These are phyloP conservation scores for Vanrija humicola DNA, from an alignment of 1,284 basidiomycete species.

Conservation along the genomic window DNA sequence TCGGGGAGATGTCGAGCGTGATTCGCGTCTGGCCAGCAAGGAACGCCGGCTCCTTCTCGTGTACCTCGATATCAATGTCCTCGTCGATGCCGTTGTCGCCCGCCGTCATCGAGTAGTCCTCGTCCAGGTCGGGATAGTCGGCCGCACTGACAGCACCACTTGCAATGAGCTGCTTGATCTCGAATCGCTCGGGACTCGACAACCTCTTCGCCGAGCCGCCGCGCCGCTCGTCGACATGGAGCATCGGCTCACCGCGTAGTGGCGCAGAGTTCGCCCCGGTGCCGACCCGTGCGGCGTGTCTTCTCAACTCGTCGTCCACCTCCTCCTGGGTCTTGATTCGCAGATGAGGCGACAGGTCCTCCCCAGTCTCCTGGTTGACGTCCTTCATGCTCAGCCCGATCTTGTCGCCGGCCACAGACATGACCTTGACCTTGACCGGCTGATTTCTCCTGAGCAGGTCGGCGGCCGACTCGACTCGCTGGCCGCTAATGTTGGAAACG, in stretches of 20 bases:
- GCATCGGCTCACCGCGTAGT: conserved; percentile 19
- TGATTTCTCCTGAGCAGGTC: conserved; percentile 83
- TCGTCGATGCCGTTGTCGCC: conserved; percentile 85
- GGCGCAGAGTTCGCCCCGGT: conserved; percentile 54
- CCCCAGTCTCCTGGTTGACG: conserved; percentile 85
- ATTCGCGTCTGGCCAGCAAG: conserved; percentile 92
- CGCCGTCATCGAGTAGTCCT: conserved; percentile 74
- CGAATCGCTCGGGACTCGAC: conserved; percentile 96
- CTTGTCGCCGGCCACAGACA: conserved; percentile 79
- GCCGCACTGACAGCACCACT: conserved; percentile 87
- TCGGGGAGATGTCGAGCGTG: conserved; percentile 90
- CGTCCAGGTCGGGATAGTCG: conserved; percentile 94
- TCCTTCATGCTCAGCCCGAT: conserved; percentile 94
- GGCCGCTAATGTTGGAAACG: conserved; percentile 79
- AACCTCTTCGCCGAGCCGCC: conserved; percentile 75
- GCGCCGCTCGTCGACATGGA: conserved; percentile 58
- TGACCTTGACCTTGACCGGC: conserved; percentile 88
- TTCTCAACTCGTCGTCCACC: conserved; percentile 68
- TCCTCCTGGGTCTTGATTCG: conserved; percentile 91
- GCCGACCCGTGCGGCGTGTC: conserved; percentile 62
- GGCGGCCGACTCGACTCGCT: conserved; percentile 76
- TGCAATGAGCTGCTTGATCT: conserved; percentile 97
- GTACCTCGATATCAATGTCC: conserved; percentile 94
- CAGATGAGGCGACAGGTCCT: conserved; percentile 81
- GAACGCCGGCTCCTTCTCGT: conserved; percentile 96